Evolutionary conservation across 2,329 filamentous ascomycete species (phyloP), one percentile per base, ranked within the genome.

Genomic region (Ambrosiella cleistominuta): DNA sequence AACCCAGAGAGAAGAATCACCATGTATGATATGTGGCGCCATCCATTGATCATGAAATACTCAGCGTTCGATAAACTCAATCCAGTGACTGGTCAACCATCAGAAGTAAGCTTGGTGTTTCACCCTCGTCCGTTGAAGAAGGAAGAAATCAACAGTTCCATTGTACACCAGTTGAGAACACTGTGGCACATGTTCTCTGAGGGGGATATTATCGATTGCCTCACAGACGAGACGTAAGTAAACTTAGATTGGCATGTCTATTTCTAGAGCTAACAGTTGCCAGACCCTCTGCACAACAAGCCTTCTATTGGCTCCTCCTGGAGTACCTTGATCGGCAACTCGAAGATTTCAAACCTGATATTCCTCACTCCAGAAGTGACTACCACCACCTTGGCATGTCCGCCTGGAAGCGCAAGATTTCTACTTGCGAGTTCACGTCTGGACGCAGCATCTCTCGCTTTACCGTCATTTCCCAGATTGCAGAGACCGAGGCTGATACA

Each of bases 151-250:
- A 88, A 96, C 64, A 72, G 79, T 52, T 86, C 95, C 63, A 80
- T 96, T 36, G 70, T 97, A 54, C 81, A 89, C 47, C 91, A 95
- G 68, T 75, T 98, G 62, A 85, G 86, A 61, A 91, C 89, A 1
- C 77, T 97, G 65, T 97, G 89, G 90, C 90, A 97, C 71, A 86
- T 83, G 64, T 85, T 88, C 63, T 80, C 80, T 39, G 85, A 91
- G 63, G 79, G 85, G 36, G 77, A 83, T 15, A 71, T 97, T 19
- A 76, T 85, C 27, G 73, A 80, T 58, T 84, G 82, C 65, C 74
- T 97, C n/a, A 70, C 77, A 11, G 79, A 73, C 62, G 70, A 79
- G 38, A 78, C 81, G 81, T 86, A 73, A 69, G 81, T 75, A 17
- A 12, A 7, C 7, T 3, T 40, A 6, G 47, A 19, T 35, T 47